Evolutionary conservation across 2,329 filamentous ascomycete species (phyloP).

Genomic region (Fusarium torulosum): DNA sequence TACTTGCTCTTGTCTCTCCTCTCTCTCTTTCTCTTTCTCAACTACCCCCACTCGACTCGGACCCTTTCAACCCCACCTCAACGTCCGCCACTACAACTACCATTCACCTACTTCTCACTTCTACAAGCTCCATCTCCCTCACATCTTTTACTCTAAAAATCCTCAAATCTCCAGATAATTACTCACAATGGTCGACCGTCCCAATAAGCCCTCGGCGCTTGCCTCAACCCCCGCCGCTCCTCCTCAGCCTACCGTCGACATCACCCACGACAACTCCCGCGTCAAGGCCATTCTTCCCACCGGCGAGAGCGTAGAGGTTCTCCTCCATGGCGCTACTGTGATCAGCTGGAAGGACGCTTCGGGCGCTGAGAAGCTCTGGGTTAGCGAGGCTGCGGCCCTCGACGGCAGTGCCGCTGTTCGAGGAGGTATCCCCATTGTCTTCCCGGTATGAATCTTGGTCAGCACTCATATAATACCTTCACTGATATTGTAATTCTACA

Average conservation of each 20-base stretch:
- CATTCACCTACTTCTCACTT: conserved; percentile 12
- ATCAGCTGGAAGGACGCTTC: conserved; percentile 89
- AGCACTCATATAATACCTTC: not conserved
- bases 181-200: conserved; percentile 78
- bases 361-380: conserved; percentile 85
- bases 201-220: conserved; percentile 84
- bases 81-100: conserved; percentile 19
- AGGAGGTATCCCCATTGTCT: conserved; percentile 92
- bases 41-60: conserved; percentile 27
- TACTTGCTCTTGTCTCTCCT: no score
- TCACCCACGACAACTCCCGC: conserved; percentile 76
- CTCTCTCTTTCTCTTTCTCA: conserved; percentile 2
- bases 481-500: conserved; percentile 50
- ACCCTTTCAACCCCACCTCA: conserved; percentile 41
- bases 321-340: conserved; percentile 93
- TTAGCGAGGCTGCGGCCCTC: conserved; percentile 82
- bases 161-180: not conserved
- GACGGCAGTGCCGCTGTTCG: conserved; percentile 92
- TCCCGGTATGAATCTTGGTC: conserved; percentile 77
- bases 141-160: conserved; percentile 4
- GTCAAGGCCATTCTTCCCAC: conserved; percentile 86
- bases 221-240: conserved; percentile 79
- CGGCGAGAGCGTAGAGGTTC: conserved; percentile 85
- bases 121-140: conserved; percentile 24
- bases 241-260: conserved; percentile 80